phyloP scores from a whole-genome alignment of 2,329 filamentous ascomycete genomes.

The Hypoxylon sp. region DNA sequence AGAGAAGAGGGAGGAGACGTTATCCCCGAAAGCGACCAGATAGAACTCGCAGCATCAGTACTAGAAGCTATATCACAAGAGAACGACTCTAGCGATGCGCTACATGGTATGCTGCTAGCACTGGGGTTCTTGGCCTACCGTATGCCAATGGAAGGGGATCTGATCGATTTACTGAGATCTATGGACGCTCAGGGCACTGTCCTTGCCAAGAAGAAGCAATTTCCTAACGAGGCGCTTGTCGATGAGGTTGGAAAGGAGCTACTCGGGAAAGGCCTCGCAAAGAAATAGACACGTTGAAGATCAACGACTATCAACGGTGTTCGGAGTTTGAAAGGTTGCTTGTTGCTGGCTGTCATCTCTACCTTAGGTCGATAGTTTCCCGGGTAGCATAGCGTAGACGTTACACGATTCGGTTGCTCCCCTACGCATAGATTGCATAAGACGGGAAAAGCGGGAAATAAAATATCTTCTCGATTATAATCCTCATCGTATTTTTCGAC shows the following conservation, averaged over 20 bases:
- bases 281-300: conserved; percentile 35
- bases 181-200: conserved; percentile 80
- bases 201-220: conserved; percentile 65
- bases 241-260: conserved; percentile 64
- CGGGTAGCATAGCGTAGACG: background rate
- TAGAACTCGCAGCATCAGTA: conserved; percentile 84
- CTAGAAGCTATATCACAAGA: conserved; percentile 77
- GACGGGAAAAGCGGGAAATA: background rate
- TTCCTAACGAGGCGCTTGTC: conserved; percentile 69
- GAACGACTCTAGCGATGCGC: conserved; percentile 73
- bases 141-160: conserved; percentile 74
- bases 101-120: conserved; percentile 81
- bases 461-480: background rate
- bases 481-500: too few relatives aligned
- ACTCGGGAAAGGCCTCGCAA: conserved; percentile 62
- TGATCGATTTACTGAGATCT: conserved; percentile 82
- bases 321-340: background rate
- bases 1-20: conserved; percentile 69
- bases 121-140: conserved; percentile 82
- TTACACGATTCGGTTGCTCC: background rate
- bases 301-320: background rate
- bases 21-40: conserved; percentile 76
- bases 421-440: background rate
- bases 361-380: conserved; percentile 1
- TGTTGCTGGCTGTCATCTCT: background rate